These are phyloP conservation scores for Aplosporella prunicola DNA, from an alignment of 2,329 filamentous ascomycete species.

Conservation along the genomic window DNA sequence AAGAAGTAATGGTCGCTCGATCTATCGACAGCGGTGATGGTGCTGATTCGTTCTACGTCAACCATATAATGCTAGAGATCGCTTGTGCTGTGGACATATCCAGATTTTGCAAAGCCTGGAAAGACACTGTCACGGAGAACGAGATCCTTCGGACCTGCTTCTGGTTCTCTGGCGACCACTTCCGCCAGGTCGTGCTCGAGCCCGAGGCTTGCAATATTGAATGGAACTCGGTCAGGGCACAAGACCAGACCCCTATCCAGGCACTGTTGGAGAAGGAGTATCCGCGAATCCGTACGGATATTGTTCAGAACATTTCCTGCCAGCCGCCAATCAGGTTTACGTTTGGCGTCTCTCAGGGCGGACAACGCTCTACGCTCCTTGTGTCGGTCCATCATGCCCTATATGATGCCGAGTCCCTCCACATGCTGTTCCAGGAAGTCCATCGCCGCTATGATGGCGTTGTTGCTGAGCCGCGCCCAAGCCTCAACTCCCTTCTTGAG, in stretches of 20 bases:
- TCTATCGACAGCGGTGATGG: conserved; percentile 21
- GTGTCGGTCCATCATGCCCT: conserved; percentile 30
- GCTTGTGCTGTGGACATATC: conserved; percentile 31
- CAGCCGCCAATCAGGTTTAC: conserved; percentile 22
- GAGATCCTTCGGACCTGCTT: conserved; percentile 51
- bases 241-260: conserved; percentile 11
- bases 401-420: conserved; percentile 28
- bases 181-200: conserved; percentile 23
- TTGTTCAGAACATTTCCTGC: conserved; percentile 12
- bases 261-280: conserved; percentile 13
- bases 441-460: conserved; percentile 18
- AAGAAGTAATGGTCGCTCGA: conserved; percentile 30
- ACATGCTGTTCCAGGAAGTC: conserved; percentile 26
- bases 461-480: conserved; percentile 14
- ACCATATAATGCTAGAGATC: conserved; percentile 30
- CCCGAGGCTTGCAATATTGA: conserved; percentile 11
- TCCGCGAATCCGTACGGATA: conserved; percentile 9
- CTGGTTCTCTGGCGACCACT: conserved; percentile 29
- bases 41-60: conserved; percentile 27
- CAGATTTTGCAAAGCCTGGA: conserved; percentile 39
- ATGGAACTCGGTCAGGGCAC: conserved; percentile 17
- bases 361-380: conserved; percentile 17
- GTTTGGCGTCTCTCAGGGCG: conserved; percentile 14
- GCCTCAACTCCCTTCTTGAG: conserved; percentile 19
- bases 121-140: conserved; percentile 33